These are phyloP conservation scores for Chaetomiaceae sp. DNA, from an alignment of 2,329 filamentous ascomycete genomes.

Conservation along the genomic window DNA sequence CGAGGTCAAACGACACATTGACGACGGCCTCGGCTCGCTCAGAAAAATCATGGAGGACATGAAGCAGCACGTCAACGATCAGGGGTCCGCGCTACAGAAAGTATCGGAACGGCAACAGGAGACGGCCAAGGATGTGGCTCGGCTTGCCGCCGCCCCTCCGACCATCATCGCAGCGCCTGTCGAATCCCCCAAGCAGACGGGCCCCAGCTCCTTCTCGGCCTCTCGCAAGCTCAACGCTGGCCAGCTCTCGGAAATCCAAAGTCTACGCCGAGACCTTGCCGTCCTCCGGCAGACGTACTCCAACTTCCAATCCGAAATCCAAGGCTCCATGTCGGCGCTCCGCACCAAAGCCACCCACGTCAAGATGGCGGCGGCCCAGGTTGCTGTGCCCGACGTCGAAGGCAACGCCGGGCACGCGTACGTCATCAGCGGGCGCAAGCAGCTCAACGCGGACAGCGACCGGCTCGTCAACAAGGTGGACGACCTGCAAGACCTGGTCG, in stretches of 20 bases:
- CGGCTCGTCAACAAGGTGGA: constrained; percentile 88
- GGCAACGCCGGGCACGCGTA: constrained; percentile 80
- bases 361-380: constrained; percentile 69
- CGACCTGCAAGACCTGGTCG: constrained; percentile 93
- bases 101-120: constrained; percentile 91
- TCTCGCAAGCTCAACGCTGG: constrained; percentile 47
- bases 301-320: constrained; percentile 82
- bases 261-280: constrained; percentile 79
- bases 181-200: constrained; percentile 45
- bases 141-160: constrained; percentile 44
- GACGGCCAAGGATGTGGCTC: constrained; percentile 78
- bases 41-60: constrained; percentile 82
- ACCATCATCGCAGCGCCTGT: constrained; percentile 36
- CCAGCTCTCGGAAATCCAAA: constrained; percentile 75
- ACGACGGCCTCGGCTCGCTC: constrained; percentile 80
- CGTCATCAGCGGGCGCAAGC: constrained; percentile 81
- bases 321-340: constrained; percentile 79
- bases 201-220: constrained; percentile 13
- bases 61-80: constrained; percentile 76
- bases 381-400: constrained; percentile 65
- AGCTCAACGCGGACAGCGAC: constrained; percentile 81
- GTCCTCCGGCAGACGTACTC: constrained; percentile 91
- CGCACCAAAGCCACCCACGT: constrained; percentile 77
- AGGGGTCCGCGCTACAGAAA: constrained; percentile 73
- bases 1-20: constrained; percentile 93